These are phyloP conservation scores for Leccinum pseudoinsigne DNA, from an alignment of 1,284 basidiomycete genomes.

Conservation along the genomic window DNA sequence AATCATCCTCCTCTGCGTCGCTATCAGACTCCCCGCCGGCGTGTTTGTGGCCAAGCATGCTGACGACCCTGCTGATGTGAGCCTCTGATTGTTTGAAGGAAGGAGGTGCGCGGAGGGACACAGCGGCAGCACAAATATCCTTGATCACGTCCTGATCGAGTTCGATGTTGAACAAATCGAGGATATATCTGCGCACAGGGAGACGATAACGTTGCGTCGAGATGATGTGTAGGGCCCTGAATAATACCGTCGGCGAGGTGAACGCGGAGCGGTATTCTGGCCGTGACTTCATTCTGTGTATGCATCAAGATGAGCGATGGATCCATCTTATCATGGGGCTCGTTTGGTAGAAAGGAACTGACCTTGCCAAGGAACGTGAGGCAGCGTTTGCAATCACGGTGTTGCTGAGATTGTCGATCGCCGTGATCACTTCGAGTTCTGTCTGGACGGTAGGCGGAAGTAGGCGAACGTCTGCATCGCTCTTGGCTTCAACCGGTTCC, in stretches of 20 bases:
- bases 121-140: conserved; percentile 50
- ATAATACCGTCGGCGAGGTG: conserved; percentile 75
- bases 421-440: conserved; percentile 86
- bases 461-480: conserved; percentile 50
- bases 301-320: conserved; percentile 2
- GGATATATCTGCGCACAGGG: conserved; percentile 87
- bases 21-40: conserved; percentile 55
- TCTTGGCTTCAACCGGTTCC: conserved; percentile 50
- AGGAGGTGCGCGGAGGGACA: conserved; percentile 48
- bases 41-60: conserved; percentile 57
- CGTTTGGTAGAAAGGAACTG: conserved; percentile 22
- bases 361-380: conserved; percentile 85
- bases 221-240: conserved; percentile 82
- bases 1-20: conserved; percentile 56
- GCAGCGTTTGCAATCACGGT: conserved; percentile 94
- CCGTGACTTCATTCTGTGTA: conserved; percentile 74
- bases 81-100: conserved; percentile 48
- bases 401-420: conserved; percentile 94
- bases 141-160: conserved; percentile 61
- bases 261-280: conserved; percentile 78
- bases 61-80: conserved; percentile 50
- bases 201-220: conserved; percentile 88
- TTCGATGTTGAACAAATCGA: conserved; percentile 89
- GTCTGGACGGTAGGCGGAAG: conserved; percentile 67
- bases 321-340: neutral